These are phyloP conservation scores for Exutisphaerella laricina DNA, from an alignment of 2,329 filamentous ascomycete species.

Conservation along the genomic window DNA sequence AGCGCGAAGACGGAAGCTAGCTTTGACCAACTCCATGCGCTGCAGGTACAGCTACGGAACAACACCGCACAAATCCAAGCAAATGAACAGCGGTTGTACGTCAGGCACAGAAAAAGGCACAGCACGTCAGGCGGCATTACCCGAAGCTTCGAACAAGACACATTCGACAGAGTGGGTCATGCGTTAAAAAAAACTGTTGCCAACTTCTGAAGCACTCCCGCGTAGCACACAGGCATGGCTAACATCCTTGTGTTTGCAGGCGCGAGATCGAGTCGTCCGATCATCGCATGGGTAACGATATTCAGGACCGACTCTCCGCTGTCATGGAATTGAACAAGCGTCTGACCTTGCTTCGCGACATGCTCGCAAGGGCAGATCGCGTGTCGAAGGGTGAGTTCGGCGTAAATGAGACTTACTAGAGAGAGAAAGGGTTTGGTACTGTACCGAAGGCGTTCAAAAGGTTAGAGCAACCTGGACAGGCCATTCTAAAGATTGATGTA, in stretches of 20 bases:
- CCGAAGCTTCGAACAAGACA: too few species aligned
- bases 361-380: conserved; percentile 16
- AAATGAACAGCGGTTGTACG: conserved; percentile 17
- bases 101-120: too few species aligned
- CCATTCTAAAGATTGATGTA: too few species aligned
- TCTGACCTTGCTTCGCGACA: conserved; percentile 10
- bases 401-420: background rate
- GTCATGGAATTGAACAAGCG: conserved; percentile 18
- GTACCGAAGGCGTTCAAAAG: conserved; percentile 2
- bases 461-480: too few species aligned
- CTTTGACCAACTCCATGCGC: conserved; percentile 15
- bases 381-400: conserved; percentile 14
- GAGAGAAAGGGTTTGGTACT: background rate
- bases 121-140: too few species aligned
- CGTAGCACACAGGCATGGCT: too few species aligned
- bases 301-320: conserved; percentile 11
- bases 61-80: conserved; percentile 19
- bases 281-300: conserved; percentile 9
- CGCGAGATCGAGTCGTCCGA: conserved; percentile 13
- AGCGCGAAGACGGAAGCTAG: conserved; percentile 11
- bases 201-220: too few species aligned
- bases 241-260: too few species aligned
- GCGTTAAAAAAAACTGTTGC: too few species aligned
- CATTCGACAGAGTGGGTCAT: too few species aligned
- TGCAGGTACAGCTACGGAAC: conserved; percentile 16